Evolutionary conservation across 2,329 filamentous ascomycete species (phyloP), one percentile per base, ranked within the genome.

Genomic region (Fusarium transvaalense): DNA sequence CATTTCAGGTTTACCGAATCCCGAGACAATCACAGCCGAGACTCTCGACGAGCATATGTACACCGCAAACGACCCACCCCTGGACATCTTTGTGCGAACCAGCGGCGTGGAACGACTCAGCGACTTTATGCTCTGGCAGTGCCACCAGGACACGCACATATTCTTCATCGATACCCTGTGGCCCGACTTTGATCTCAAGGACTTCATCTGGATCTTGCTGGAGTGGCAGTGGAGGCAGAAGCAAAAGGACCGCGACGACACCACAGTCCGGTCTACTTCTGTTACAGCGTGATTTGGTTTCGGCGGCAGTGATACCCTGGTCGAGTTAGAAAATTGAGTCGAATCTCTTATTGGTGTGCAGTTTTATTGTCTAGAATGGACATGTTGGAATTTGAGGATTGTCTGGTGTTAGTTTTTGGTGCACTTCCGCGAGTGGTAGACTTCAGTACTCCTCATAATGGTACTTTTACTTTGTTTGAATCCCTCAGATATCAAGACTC

Each of bases 101-200:
- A 97, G 94, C 66, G 95, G 94, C 29, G 96, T 99, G 15, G 91
- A 94, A 78, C 88, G 96, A 48, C 83, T 99, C 61, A 97, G 94
- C 76, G 96, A 99, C 78, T 99, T 98, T 75, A 96, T 99, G 94
- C 89, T 99, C 34, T 99, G 96, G 96, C 96, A 99, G 80, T 96
- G 93, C 74, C 94, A 98, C 76, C 89, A 97, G 76, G 86, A 95
- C 68, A 97, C 96, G 0, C 92, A 97, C 63, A 91, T 99, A 68
- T 93, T 97, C 62, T 99, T 98, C 77, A 81, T 97, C 58, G 88
- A 97, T 74, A 96, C 93, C 69, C 84, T 97, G 66, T 99, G 96
- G 96, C 96, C 96, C 3, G 93, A 97, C 67, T 97, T 99, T 74
- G 94, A 97, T 76, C 85, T 99, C 6, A 95, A 94, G 89, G 88